Evolutionary conservation across 371 early-diverging fungal species (phyloP).

Genomic region (Synchytrium microbalum): DNA sequence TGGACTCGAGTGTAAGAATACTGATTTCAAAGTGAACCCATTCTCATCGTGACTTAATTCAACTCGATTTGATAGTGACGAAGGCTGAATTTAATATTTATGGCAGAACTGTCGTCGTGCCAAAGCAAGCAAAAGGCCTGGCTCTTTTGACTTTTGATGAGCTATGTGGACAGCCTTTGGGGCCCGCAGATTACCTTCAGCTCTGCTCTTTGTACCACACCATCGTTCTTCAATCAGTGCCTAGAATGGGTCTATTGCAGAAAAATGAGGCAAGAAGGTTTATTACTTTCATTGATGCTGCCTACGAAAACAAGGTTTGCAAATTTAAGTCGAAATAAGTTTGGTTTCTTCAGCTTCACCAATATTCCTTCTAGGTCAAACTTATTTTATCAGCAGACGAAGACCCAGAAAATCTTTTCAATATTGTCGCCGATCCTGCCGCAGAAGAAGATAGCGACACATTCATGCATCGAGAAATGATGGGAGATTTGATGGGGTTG

Average conservation of each 20-base stretch:
- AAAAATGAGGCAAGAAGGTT: conserved; percentile 85
- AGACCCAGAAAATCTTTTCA: conserved; percentile 17
- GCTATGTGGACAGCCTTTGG: conserved; percentile 68
- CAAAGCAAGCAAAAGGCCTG: no score
- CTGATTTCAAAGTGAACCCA: no score
- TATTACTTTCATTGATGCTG: conserved; percentile 87
- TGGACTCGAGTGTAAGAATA: no score
- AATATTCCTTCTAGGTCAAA: conserved; percentile 5
- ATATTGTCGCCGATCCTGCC: conserved; percentile 4
- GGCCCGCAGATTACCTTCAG: conserved; percentile 86
- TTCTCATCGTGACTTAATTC: no score
- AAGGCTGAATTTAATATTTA: no score
- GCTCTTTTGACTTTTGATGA: conserved; percentile 71
- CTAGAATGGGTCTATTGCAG: conserved; percentile 64
- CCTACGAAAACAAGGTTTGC: conserved; percentile 61
- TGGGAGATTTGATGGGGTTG: conserved; percentile 19
- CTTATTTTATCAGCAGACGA: conserved; percentile 18
- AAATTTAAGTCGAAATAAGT: no score
- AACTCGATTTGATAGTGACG: no score
- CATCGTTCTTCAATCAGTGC: conserved; percentile 75
- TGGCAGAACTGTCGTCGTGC: no score
- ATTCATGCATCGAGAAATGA: conserved; percentile 24
- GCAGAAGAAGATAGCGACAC: conserved; percentile 8
- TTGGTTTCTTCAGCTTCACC: neutral
- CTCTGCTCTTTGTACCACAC: conserved; percentile 59